Conservation (phyloP, 2,329 filamentous ascomycete genomes). For the Colletotrichum graminicola region DNA sequence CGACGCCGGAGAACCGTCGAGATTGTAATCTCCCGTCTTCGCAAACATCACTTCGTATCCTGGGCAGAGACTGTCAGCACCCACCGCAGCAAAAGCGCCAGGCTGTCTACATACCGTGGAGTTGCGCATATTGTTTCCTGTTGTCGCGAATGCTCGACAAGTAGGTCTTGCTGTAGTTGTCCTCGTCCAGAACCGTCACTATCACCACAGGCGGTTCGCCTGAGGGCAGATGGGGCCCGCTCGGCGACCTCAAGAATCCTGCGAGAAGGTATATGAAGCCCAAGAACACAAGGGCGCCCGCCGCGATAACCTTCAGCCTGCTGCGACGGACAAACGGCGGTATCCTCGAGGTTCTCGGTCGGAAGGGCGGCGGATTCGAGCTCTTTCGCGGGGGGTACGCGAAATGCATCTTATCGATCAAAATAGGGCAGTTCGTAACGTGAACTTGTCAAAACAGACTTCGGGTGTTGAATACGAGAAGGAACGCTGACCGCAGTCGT, state of each 20-base stretch:
- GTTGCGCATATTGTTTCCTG: slow-evolving; percentile 83
- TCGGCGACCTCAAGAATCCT: slow-evolving; percentile 27
- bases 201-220: slow-evolving; percentile 77
- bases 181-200: slow-evolving; percentile 85
- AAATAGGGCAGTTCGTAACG: slow-evolving; percentile 5
- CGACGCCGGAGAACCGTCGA: slow-evolving; percentile 68
- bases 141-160: slow-evolving; percentile 83
- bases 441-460: slow-evolving; percentile 1
- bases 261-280: slow-evolving; percentile 72
- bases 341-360: slow-evolving; percentile 67
- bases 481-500: slow-evolving; percentile 33
- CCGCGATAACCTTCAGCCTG: slow-evolving; percentile 70
- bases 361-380: slow-evolving; percentile 80
- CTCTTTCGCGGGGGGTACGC: slow-evolving; percentile 88
- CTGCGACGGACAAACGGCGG: slow-evolving; percentile 67
- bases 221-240: slow-evolving; percentile 53
- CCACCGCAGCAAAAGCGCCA: background rate
- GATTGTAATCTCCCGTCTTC: slow-evolving; percentile 80
- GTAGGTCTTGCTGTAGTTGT: slow-evolving; percentile 74
- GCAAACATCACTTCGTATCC: slow-evolving; percentile 90
- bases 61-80: slow-evolving; percentile 53
- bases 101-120: slow-evolving; percentile 75
- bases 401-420: slow-evolving; percentile 78
- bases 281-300: slow-evolving; percentile 67
- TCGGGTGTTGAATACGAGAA: slow-evolving; percentile 27